A percentile compares a stretch with the other conserved stretches of the same genome.
Conservation (phyloP, 345 rosid species). For the Geranium rotundifolium region DNA sequence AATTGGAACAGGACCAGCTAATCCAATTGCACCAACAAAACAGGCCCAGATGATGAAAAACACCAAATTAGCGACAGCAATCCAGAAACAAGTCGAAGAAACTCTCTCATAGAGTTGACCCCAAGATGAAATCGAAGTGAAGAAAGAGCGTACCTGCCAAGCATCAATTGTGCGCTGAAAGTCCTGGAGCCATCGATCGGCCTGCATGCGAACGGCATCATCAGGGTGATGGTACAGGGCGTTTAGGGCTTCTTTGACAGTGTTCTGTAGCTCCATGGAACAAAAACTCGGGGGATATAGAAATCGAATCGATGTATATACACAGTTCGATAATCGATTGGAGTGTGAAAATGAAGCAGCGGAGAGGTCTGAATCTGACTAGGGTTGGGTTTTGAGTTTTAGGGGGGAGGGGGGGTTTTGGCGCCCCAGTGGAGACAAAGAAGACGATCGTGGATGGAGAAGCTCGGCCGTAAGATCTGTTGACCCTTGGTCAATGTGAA, state of each 20-base stretch:
- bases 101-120: not conserved
- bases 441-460: no score
- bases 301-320: no score
- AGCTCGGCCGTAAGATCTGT: no score
- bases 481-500: no score
- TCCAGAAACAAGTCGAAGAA: not conserved
- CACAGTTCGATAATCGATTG: no score
- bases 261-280: conserved; percentile 69
- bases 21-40: conserved; percentile 5
- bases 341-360: no score
- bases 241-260: conserved; percentile 94
- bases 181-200: conserved; percentile 88
- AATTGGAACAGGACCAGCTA: not conserved
- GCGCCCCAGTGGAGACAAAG: no score
- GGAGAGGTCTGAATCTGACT: no score
- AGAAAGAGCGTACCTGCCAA: conserved; percentile 56
- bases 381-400: no score
- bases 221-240: conserved; percentile 97
- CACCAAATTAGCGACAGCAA: not conserved
- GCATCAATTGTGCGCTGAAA: conserved; percentile 96
- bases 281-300: no score
- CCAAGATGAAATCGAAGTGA: not conserved
- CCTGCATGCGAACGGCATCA: conserved; percentile 67
- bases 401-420: no score
- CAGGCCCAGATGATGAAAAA: not conserved